Base-by-base conservation (phyloP, 2,329 filamentous ascomycete species). In the Colletotrichum incanum region DNA sequence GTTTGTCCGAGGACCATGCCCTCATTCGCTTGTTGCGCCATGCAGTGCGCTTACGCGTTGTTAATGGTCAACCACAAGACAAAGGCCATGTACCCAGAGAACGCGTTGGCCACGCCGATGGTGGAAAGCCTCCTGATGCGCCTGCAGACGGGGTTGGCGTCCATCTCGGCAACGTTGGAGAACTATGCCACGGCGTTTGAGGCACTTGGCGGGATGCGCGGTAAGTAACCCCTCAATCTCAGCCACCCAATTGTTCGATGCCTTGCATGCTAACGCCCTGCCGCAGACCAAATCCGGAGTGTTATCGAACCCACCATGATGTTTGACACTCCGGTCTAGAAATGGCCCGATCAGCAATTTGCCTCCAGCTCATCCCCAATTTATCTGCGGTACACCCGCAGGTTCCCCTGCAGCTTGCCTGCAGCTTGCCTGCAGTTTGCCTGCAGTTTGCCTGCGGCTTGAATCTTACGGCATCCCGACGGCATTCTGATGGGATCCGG, bases 151-250 rank as follows among this genome's bases (percentile, higher is more conserved):
- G 84, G 83, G 0, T 74, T 85, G 52, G 76, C 80, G n/a, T 84
- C 83, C 20, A 82, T 85, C 20, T 76, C 83, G 66, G 79, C 78
- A 18, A 83, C 83, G 5, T 75, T 85, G 26, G 82, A 84, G 61
- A 85, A 85, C 72, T 85, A 85, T 66, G 80, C 79, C n/a, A 82
- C 79, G 23, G 81, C 83, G 2, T 85, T 85, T 67, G 83, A 85
- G 74, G 83, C 83, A n/a, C 73, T 85, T 59, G 82, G 83, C 34
- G 83, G 83, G 18, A 85, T 85, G 83, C 79, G 83, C 80, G 83
- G 84, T 84, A 73, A 76, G 78, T 49, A 45, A 63, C 39, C 58
- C 70, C 65, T n/a, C 59, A 54, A 16, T 14, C 47, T 43, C 18
- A 26, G 31, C 49, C 49, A 43, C 14, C n/a, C 39, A 37, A 6